Percentiles rank a stretch among this genome's conserved stretches.
These are phyloP conservation scores for Takashimella koratensis DNA, from an alignment of 1,284 basidiomycete species.

Conservation along the genomic window DNA sequence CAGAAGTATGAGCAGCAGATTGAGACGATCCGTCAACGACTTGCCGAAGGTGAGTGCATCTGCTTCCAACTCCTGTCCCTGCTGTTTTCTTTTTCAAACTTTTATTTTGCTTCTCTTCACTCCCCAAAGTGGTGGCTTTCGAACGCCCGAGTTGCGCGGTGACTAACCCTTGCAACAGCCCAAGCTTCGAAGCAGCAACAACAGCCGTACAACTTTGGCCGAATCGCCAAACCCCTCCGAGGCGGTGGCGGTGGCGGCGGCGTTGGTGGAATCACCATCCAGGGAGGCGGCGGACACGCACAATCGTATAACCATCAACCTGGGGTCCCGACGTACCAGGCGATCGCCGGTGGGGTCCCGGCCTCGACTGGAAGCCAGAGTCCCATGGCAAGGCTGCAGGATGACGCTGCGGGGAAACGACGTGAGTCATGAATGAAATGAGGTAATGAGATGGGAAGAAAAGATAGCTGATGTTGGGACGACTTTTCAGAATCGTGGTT, in stretches of 20 bases:
- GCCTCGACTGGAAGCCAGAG: neutral
- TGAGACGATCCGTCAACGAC: slow-evolving; percentile 82
- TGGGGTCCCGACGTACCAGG: neutral
- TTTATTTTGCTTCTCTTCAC: no score
- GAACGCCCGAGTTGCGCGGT: no score
- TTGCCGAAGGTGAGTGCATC: slow-evolving; percentile 71
- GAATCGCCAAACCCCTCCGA: slow-evolving; percentile 93
- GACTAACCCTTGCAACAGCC: slow-evolving; percentile 9
- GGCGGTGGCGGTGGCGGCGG: slow-evolving; percentile 70
- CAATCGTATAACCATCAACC: neutral
- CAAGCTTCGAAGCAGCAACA: slow-evolving; percentile 60
- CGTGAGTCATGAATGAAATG: slow-evolving; percentile 15
- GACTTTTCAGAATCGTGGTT: slow-evolving; percentile 8
- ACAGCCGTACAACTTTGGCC: slow-evolving; percentile 55
- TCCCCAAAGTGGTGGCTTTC: no score
- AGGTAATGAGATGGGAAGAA: neutral
- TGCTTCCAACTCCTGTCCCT: slow-evolving; percentile 43
- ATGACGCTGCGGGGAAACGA: slow-evolving; percentile 27
- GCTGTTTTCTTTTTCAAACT: no score
- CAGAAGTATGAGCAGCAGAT: slow-evolving; percentile 92
- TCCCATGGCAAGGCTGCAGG: slow-evolving; percentile 50
- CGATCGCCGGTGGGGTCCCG: neutral
- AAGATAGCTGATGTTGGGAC: slow-evolving; percentile 1
- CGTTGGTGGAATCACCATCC: neutral
- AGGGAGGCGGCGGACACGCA: neutral